These are phyloP conservation scores for Boechera divaricarpa DNA, from an alignment of 345 rosid genomes.

Conservation along the genomic window DNA sequence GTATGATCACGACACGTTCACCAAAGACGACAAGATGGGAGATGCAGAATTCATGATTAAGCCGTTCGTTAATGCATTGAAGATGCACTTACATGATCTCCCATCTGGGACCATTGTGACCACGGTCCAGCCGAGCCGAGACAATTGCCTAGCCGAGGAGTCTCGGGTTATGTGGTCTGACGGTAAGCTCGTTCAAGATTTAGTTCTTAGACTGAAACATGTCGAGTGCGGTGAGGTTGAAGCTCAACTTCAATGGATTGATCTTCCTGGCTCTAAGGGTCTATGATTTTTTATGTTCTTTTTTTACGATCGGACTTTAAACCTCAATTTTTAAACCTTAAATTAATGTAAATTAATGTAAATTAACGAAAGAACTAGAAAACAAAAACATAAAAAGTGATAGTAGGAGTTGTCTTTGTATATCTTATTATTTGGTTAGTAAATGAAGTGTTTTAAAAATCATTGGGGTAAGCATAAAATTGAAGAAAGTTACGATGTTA, in stretches of 20 bases:
- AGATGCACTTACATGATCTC: constrained; percentile 52
- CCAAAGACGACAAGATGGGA: constrained; percentile 92
- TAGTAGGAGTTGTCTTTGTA: not conserved
- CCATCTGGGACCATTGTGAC: constrained; percentile 67
- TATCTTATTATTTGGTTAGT: not conserved
- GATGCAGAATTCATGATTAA: constrained; percentile 74
- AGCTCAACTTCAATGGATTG: constrained; percentile 78
- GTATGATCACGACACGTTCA: constrained; percentile 83
- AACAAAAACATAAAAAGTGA: not conserved
- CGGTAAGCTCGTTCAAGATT: constrained; percentile 62
- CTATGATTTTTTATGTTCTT: constrained; percentile 21
- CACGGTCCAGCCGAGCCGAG: constrained; percentile 55
- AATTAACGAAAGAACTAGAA: not conserved
- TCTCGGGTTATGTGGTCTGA: constrained; percentile 55
- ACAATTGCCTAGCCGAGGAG: constrained; percentile 72
- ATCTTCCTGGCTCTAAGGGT: constrained; percentile 71
- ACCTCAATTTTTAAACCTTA: not conserved
- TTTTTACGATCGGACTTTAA: not conserved
- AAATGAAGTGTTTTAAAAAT: not conserved
- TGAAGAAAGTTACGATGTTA: not conserved
- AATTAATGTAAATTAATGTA: constrained; percentile 7
- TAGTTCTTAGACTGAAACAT: constrained; percentile 65
- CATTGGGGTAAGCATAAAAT: not conserved
- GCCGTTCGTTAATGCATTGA: constrained; percentile 62
- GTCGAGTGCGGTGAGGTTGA: constrained; percentile 92